Base-by-base conservation (phyloP, 2,329 filamentous ascomycete species). In the Aspergillus hiratsukae region DNA sequence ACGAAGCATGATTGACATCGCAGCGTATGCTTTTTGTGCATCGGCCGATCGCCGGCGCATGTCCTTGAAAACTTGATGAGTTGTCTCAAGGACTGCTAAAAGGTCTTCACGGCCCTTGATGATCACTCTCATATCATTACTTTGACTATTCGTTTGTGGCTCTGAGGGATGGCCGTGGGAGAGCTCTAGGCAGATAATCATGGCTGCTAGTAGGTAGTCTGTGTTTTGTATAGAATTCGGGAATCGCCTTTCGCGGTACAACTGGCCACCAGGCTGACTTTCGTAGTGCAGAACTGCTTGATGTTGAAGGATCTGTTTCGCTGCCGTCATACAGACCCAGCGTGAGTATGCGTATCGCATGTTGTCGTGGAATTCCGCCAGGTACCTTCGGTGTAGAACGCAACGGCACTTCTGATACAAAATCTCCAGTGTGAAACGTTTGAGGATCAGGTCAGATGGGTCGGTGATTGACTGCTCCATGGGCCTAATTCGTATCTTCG, bases 121-220 rank as follows among this genome's bases (percentile, higher is more conserved):
- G 4, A 58, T 53, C n/a, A 54, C 55, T 9, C 55, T 41, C 7
- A 62, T 29, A 23, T 60, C 61, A 25, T 60, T 60, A n/a, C 40
- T 46, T 3, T 29, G n/a, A 6, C n/a, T 35, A 9, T 50, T 60
- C 51, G 3, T 58, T 48, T 3, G 41, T 27, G 27, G 40, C 25
- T 48, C 61, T 17, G 23, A 55, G 53, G 46, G 53, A 31, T 61
- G 59, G n/a, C 62, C 60, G 41, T 65, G 64, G 1, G 64, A 68
- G 11, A 70, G 48, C 25, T 69, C 69, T 37, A 87, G 71, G 58
- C 82, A 86, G 3, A 87, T 64, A 14, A 87, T 78, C 78, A 85
- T 84, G 54, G 81, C 79, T 0, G 84, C 83, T 2, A 87, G 76
- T 52, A 87, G 71, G 51, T 83, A 87, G 64, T 87, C 84, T 51